Evolutionary conservation across 2,329 filamentous ascomycete genomes (phyloP).

Genomic region (Epichloe aotearoae): DNA sequence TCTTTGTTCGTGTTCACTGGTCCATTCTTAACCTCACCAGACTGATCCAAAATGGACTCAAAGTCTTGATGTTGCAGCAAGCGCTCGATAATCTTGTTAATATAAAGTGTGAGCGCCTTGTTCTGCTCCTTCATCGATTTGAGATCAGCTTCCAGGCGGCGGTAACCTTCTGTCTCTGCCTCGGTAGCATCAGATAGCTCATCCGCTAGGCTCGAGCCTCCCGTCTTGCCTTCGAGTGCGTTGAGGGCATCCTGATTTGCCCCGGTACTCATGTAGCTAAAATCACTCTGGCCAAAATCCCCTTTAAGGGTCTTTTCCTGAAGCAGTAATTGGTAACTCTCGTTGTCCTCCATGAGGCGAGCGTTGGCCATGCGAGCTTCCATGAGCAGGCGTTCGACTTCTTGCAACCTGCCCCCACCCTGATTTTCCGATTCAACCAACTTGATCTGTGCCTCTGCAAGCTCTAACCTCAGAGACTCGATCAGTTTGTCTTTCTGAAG

Average conservation of each 20-base stretch:
- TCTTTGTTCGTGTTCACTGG: constrained; percentile 59
- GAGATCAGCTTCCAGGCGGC: constrained; percentile 64
- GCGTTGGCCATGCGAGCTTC: constrained; percentile 94
- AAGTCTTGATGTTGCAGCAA: constrained; percentile 90
- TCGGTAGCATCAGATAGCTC: constrained; percentile 63
- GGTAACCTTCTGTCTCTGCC: constrained; percentile 46
- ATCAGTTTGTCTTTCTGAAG: constrained; percentile 96
- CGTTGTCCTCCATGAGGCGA: constrained; percentile 93
- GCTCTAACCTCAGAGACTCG: constrained; percentile 77
- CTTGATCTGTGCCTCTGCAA: constrained; percentile 92
- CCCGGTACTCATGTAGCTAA: constrained; percentile 50
- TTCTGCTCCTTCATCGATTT: constrained; percentile 82
- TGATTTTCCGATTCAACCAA: constrained; percentile 87
- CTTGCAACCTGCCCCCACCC: constrained; percentile 73
- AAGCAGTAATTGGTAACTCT: constrained; percentile 90
- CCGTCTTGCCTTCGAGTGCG: constrained; percentile 44
- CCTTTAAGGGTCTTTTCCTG: constrained; percentile 93
- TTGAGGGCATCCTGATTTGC: constrained; percentile 52
- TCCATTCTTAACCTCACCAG: constrained; percentile 36
- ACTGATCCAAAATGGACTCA: constrained; percentile 81
- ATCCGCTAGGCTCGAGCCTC: constrained; percentile 59
- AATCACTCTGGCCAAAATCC: constrained; percentile 73
- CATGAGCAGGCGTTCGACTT: constrained; percentile 81
- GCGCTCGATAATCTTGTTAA: constrained; percentile 97
- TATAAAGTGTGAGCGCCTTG: constrained; percentile 92